phyloP scores from a whole-genome alignment of 805 yeast species.

The Ogataea neopini region DNA sequence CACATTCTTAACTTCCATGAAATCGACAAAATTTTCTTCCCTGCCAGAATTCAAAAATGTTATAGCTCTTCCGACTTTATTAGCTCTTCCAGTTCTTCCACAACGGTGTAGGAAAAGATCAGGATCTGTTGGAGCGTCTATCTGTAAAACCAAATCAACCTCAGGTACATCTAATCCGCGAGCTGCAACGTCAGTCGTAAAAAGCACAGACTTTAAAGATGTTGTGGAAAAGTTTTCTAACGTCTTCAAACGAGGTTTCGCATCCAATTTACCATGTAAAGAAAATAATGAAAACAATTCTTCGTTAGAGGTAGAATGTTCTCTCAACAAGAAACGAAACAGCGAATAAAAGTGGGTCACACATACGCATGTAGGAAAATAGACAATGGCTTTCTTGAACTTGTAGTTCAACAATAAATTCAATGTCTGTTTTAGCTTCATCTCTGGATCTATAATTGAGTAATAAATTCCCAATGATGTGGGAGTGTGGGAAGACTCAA shows the following conservation, averaged over 20 bases:
- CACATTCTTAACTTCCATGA: slow-evolving; percentile 73
- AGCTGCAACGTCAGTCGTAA: slow-evolving; percentile 98
- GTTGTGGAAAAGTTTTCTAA: slow-evolving; percentile 58
- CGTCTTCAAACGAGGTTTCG: slow-evolving; percentile 76
- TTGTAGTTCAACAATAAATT: slow-evolving; percentile 52
- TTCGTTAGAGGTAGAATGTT: slow-evolving; percentile 19
- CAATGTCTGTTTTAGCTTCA: slow-evolving; percentile 61
- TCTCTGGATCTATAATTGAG: slow-evolving; percentile 55
- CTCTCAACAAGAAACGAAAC: slow-evolving; percentile 43
- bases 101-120: slow-evolving; percentile 90
- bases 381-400: slow-evolving; percentile 82
- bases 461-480: slow-evolving; percentile 62
- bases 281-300: slow-evolving; percentile 53
- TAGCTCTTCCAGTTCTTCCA: slow-evolving; percentile 95
- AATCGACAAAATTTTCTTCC: slow-evolving; percentile 80
- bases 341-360: slow-evolving; percentile 76
- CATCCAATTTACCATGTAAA: slow-evolving; percentile 87
- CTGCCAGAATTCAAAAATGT: slow-evolving; percentile 71
- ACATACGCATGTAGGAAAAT: slow-evolving; percentile 85
- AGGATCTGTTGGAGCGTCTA: slow-evolving; percentile 94
- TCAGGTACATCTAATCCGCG: slow-evolving; percentile 95
- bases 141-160: slow-evolving; percentile 89
- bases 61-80: slow-evolving; percentile 75
- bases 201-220: slow-evolving; percentile 55
- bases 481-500: slow-evolving; percentile 53